Base-by-base conservation (phyloP, 2,329 filamentous ascomycete species). In the Pestalotiopsis sp. region DNA sequence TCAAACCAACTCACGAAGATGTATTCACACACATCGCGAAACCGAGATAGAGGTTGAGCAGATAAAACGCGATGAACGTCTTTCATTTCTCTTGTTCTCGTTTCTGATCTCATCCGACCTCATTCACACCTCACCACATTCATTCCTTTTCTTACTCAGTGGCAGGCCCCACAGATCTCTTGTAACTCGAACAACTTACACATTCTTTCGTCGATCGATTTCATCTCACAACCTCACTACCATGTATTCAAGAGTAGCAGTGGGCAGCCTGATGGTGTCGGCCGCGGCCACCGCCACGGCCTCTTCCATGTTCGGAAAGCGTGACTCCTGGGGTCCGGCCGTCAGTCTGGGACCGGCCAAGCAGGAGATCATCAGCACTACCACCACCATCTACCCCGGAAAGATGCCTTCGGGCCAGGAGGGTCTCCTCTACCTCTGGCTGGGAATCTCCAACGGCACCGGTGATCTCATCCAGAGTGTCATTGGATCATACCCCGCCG, bases 321-420 rank as follows among this genome's bases (percentile, higher is more conserved):
- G 72, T 31, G 70, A 73, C 31, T 66, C 65, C 7, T 76, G 74
- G 75, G 74, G 75, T 2, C 72, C 72, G 4, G 65, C 72, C 6
- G 70, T 73, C 55, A 70, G 72, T 52, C 64, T 76, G 4, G 71
- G 73, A 3, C 71, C 74, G 1, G 65, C 74, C 25, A 74, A 67
- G 3, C 65, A 70, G 20, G 68, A 71, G 25, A 73, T 75, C 23
- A 69, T 74, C 69, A 69, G 68, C 60, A 72, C 72, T 4, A 68
- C 69, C 1, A 75, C 73, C 31, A 76, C 74, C 20, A 73, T 74
- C 17, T 75, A 74, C 63, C 75, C 75, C 0, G 75, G 75, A 11
- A 67, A 71, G 25, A 74, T 73, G 70, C 74, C 74, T 11, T 58
- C 70, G 11, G 71, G 66, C 23, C 75, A 76, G 65, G 67, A 67